Conservation (phyloP, 768 basidiomycete species). For the Hypholoma sublateritium region DNA sequence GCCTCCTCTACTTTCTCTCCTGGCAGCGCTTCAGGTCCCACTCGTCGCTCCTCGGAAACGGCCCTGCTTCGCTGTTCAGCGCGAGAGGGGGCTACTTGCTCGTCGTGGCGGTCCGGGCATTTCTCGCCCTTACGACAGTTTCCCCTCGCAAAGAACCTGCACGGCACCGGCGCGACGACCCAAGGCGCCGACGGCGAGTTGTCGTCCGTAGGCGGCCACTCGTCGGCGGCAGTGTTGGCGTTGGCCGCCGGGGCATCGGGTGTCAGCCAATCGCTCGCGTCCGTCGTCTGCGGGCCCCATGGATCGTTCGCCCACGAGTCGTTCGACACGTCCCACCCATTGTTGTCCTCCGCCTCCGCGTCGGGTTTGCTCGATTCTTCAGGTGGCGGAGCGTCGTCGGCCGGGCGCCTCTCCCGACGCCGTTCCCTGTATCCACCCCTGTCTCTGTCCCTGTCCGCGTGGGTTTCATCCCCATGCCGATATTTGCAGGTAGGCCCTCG, state of each 20-base stretch:
- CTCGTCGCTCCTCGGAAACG: too few relatives aligned
- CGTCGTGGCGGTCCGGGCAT: too few relatives aligned
- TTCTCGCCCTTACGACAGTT: too few relatives aligned
- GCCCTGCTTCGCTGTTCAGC: too few relatives aligned
- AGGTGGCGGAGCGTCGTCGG: neutral
- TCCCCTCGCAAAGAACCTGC: too few relatives aligned
- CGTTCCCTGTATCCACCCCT: neutral
- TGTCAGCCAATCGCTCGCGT: neutral
- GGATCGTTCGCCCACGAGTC: neutral
- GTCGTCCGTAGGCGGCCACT: too few relatives aligned
- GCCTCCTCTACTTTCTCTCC: too few relatives aligned
- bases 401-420: neutral
- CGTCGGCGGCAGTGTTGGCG: too few relatives aligned
- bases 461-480: neutral
- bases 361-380: neutral
- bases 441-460: neutral
- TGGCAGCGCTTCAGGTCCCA: too few relatives aligned
- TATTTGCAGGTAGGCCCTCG: slow-evolving; percentile 3
- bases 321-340: neutral
- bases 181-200: too few relatives aligned
- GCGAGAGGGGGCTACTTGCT: too few relatives aligned
- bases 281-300: neutral
- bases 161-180: too few relatives aligned
- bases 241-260: neutral
- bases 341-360: neutral